Evolutionary conservation across 345 rosid species (phyloP), one percentile per base, ranked within the genome.

Genomic region (Eucalyptus curtisii): DNA sequence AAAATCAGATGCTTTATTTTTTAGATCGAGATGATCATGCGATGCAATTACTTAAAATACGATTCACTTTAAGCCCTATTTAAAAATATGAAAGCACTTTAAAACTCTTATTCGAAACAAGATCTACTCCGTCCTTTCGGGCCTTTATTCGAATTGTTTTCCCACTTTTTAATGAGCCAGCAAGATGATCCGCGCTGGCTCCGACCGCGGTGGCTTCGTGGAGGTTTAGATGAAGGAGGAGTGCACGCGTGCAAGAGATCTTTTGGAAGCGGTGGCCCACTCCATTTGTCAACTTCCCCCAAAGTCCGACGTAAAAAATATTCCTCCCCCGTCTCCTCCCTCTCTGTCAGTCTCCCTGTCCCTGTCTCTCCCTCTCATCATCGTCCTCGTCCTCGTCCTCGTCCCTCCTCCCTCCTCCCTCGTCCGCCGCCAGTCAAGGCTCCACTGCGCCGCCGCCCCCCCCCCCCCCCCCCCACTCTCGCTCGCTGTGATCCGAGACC

Each of bases 91-190:
- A 52, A 19, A 52, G 2, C 2, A 19, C 4, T 19, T 52, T 3
- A 52, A 52, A 0, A 52, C 6, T 22, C 4, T 24, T 24, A 9
- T 10, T 55, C 24, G 4, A 55, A 22, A 55, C 0, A 24, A 55
- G 1, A 24, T 22, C 8, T 0, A 19, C 25, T 8, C 25, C 0
- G 1, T 19, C 2, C 3, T 4, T 55, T 55, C 6, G 3, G 0
- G 1, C 24, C 3, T 55, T 10, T 9, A 10, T 55, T 55, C 13
- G 13, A 24, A 55, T 55, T 2, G 4, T 50, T 24, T 25, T 10
- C 6, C 31, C 31, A 11, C 4, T 13, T 5, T 59, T 59, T 59
- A 27, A 59, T 0, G 15, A n/a, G 71, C 19, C 37, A 13, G 5
- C 4, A 64, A 13, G 7, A 64, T 30, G 8, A 30, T 13, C 5